Evolutionary conservation across 768 basidiomycete genomes (phyloP).

Genomic region (Leccinum truebloodii): DNA sequence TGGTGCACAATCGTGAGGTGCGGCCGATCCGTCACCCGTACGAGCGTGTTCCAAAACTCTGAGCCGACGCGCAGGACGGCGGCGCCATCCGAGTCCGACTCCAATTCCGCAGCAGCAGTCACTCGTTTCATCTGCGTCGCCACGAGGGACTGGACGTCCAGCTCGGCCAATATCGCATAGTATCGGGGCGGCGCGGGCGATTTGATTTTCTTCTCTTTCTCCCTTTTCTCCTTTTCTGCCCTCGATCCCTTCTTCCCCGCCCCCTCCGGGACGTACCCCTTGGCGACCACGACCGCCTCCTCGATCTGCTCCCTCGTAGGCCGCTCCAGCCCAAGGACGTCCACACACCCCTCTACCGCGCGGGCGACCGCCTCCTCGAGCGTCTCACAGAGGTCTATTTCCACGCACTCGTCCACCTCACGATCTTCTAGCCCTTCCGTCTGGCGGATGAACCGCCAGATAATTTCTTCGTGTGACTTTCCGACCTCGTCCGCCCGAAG

Average conservation of each 20-base stretch:
- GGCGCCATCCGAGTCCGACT: background rate
- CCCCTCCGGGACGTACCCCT: constrained; percentile 40
- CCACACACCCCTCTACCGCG: constrained; percentile 58
- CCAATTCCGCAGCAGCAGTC: background rate
- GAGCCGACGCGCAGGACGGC: constrained; percentile 34
- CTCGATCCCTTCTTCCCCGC: constrained; percentile 8
- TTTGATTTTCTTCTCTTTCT: constrained; percentile 29
- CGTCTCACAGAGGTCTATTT: constrained; percentile 61
- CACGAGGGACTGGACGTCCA: constrained; percentile 57
- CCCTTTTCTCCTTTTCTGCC: background rate
- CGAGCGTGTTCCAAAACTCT: constrained; percentile 52
- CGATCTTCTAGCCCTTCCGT: constrained; percentile 57
- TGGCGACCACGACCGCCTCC: constrained; percentile 42
- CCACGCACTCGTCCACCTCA: constrained; percentile 69
- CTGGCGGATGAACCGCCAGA: constrained; percentile 78
- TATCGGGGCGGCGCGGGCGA: constrained; percentile 53
- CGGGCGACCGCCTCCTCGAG: constrained; percentile 56
- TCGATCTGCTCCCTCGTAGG: constrained; percentile 59
- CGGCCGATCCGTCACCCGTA: constrained; percentile 59
- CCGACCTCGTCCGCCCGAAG: constrained; percentile 57
- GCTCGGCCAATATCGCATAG: constrained; percentile 75
- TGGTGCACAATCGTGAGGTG: constrained; percentile 89
- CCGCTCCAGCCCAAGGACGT: constrained; percentile 50
- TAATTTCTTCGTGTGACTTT: constrained; percentile 70
- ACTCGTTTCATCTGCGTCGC: constrained; percentile 38